A percentile compares a stretch with the other conserved stretches of the same genome.
Evolutionary conservation across 2,329 filamentous ascomycete genomes (phyloP).

Genomic region (Penicillium hordei): DNA sequence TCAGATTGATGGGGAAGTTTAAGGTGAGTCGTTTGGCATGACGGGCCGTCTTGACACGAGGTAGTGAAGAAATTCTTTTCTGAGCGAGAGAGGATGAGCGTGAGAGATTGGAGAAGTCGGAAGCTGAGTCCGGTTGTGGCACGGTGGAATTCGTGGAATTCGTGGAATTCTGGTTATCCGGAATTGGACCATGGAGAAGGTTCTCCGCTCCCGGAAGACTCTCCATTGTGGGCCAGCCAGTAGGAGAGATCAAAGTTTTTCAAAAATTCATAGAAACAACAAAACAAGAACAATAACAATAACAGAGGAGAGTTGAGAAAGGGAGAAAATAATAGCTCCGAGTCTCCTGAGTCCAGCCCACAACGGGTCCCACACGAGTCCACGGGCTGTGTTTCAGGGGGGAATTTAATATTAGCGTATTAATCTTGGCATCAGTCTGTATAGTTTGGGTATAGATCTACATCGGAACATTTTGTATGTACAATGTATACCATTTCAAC

Average conservation of each 20-base stretch:
- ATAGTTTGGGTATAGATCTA: background rate
- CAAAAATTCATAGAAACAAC: slow-evolving; percentile 1
- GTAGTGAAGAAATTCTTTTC: slow-evolving; percentile 25
- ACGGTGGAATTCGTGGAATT: slow-evolving; percentile 18
- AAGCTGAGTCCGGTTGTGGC: slow-evolving; percentile 18
- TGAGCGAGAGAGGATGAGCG: slow-evolving; percentile 19
- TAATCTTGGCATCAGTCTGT: background rate
- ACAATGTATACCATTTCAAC: too few relatives aligned
- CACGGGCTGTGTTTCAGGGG: slow-evolving; percentile 14
- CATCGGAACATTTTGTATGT: background rate
- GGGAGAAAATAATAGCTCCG: slow-evolving; percentile 6
- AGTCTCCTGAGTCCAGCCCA: slow-evolving; percentile 15
- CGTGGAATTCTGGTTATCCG: slow-evolving; percentile 30
- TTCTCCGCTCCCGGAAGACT: slow-evolving; percentile 33
- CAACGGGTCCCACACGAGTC: slow-evolving; percentile 10
- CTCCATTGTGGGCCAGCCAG: slow-evolving; percentile 36
- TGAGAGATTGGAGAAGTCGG: slow-evolving; percentile 11
- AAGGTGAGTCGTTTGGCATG: slow-evolving; percentile 49
- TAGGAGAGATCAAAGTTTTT: slow-evolving; percentile 16
- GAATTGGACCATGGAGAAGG: slow-evolving; percentile 26
- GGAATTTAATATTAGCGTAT: background rate
- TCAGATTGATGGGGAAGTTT: slow-evolving; percentile 47
- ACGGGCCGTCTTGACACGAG: slow-evolving; percentile 38
- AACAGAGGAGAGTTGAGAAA: background rate
- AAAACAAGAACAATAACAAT: background rate